Evolutionary conservation across 176 grass and related monocot genomes (phyloP), one percentile per base, ranked within the genome.

Genomic region (Musa schizocarpa): DNA sequence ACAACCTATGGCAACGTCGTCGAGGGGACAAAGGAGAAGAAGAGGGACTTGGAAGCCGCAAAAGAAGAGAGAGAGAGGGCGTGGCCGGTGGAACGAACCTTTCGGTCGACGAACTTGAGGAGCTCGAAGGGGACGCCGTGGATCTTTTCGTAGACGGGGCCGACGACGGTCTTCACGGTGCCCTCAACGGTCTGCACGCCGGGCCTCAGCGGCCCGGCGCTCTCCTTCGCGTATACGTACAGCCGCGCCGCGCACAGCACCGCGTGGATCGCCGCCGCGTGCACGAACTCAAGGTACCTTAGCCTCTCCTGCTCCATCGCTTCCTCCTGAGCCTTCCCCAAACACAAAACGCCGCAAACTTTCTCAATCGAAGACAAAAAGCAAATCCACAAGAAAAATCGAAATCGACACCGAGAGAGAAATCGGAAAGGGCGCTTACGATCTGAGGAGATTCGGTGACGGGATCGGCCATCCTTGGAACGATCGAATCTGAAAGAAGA

Each of bases 21-120:
- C 4, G 0, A 43, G 34, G 34, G 34, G 4, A 43, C 34, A 43
- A 34, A 34, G 0, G 34, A 34, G 34, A 34, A 34, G 34, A 34
- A 34, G 34, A 5, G 3, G 34, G 34, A 5, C 34, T 4, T 83
- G 23, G 63, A 11, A 49, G 48, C 23, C 16, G 48, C 9, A 75
- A 1, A 24, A 57, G 17, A 59, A 54, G 51, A 81, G 50, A 67
- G 50, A 57, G 1, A 11, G 21, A 3, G 29, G 2, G 34, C 4
- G 34, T 43, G 34, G 34, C 34, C 4, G 34, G 34, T 43, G 34
- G 34, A 3, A 17, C 9, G 13, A 56, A 96, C 93, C 93, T 96
- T 96, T 81, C 89, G 93, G 59, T 92, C 93, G 73, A 90, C 79
- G 81, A 92, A 90, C 74, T 90, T 90, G 79, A 96, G 93, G 11